Percentiles rank a stretch among this genome's conserved stretches.
These are phyloP conservation scores for Cyclotella choctawhatcheeana DNA, from an alignment of 108 stramenopile genomes.

Conservation along the genomic window DNA sequence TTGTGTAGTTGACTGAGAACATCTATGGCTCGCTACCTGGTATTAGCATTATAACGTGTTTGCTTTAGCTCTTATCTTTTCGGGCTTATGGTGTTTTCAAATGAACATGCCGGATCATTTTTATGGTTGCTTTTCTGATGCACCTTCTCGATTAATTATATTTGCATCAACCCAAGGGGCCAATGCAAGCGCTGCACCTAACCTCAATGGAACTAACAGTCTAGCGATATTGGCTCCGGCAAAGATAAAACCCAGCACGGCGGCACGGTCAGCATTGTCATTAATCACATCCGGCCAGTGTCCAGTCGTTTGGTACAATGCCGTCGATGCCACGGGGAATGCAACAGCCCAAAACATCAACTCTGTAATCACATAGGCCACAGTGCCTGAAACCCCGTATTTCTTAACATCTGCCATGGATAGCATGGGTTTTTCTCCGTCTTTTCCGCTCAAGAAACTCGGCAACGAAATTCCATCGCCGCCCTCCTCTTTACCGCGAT, in stretches of 20 bases:
- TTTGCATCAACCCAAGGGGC: constrained; percentile 94
- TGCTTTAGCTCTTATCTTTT: no score
- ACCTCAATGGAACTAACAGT: constrained; percentile 82
- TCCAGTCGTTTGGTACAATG: constrained; percentile 79
- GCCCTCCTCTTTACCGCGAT: constrained; percentile 52
- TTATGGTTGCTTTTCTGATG: constrained; percentile 1
- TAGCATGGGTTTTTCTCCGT: constrained; percentile 36
- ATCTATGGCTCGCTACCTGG: no score
- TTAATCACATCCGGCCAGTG: constrained; percentile 91
- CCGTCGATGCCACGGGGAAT: constrained; percentile 82
- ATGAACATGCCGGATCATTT: no score
- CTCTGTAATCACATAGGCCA: constrained; percentile 90
- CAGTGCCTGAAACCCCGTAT: constrained; percentile 83
- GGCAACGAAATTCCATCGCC: constrained; percentile 55
- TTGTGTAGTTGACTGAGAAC: no score
- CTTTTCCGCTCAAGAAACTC: constrained; percentile 33
- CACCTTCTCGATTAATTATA: constrained; percentile 56
- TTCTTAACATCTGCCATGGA: constrained; percentile 89
- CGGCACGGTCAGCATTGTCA: constrained; percentile 75
- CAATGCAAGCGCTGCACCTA: constrained; percentile 87
- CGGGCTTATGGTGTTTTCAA: no score
- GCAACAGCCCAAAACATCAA: constrained; percentile 91
- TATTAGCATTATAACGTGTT: no score
- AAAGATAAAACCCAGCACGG: constrained; percentile 84
- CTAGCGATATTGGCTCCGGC: constrained; percentile 88